Base-by-base conservation (phyloP, 225 moss, liverwort and hornwort genomes). In the Pseudoscleropodium purum region DNA sequence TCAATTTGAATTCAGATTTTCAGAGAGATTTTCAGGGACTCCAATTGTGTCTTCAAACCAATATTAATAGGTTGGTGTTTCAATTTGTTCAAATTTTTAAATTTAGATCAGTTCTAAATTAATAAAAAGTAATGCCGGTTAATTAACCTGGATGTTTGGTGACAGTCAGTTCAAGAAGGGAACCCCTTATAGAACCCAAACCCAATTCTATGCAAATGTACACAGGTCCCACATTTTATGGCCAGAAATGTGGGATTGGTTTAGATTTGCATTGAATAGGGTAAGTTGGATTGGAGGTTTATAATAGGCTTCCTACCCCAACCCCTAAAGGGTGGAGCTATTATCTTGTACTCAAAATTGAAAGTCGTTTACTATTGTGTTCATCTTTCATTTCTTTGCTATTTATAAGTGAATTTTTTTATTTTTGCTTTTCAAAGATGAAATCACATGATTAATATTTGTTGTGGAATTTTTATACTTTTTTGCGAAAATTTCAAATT, bases 211-310 rank as follows among this genome's bases (percentile, higher is more conserved):
- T 29, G 10, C 33, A 75, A 75, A 49, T 49, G 19, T 75, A 33
- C 2, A 20, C 0, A 4, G 1, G 11, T 7, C 4, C 0, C 0
- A 51, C 7, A 20, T 51, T 47, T 51, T 29, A 33, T 3, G 3
- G 19, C 0, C 11, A 31, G 18, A 49, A 31, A 49, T 49, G 26
- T 12, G 4, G 19, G 17, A 47, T 4, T 18, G 1, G 33, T 31
- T 7, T 29, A 75, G 49, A 49, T 19, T 49, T 75, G 49, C 33
- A 43, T 3, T 9, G 5, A 41, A 37, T 68, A 11, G n/a, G 23
- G 12, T 47, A 47, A 10, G 47, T 23, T n/a, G 61, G 61, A 27
- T 25, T 60, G 37, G 37, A 67, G 37, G 18, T 68, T 5, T 8
- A 25, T 25, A 25, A 8, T 25, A 25, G 25, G 70, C 15, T 70